Evolutionary conservation across 2,329 filamentous ascomycete genomes (phyloP), one percentile per base, ranked within the genome.

Genomic region (Phialophora chinensis): DNA sequence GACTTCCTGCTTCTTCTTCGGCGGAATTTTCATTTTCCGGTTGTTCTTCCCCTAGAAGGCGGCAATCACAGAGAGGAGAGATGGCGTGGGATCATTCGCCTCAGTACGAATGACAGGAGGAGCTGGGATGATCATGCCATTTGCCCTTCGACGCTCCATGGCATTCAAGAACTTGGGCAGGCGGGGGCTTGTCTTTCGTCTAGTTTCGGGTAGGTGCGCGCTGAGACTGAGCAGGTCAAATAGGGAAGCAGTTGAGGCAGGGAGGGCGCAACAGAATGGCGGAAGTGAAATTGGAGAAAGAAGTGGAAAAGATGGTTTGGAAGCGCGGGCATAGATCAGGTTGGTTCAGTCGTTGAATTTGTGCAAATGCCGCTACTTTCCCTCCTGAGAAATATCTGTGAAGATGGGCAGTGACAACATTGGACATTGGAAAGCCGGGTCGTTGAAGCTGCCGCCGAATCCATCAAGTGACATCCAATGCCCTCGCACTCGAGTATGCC

Each of bases 21-120:
- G 10, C 14, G 11, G 35, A 47, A 7, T 35, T 12, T 27, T 20
- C 23, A 17, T 23, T 2, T 42, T 42, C 14, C 11, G 35, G 17
- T 42, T 8, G 8, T 50, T 50, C 25, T 27, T 25, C n/a, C 8
- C 12, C 20, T 27, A 7, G 47, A 50, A 8, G 7, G 47, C n/a
- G n/a, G 38, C 42, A 31, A 49, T 2, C 42, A 31, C n/a, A 49
- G 12, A 47, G 23, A 6, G 11, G 23, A 59, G 25, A 11, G 25
- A 27, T 29, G 38, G 56, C 25, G 25, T 12, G 4, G 56, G 38
- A 11, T 44, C 44, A 17, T 49, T 59, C 44, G 47, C 56, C n/a
- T 59, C 38, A n/a, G 38, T 49, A 29, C 56, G 56, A 20, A 59
- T 59, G 38, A 42, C 23, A 4, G 38, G 56, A 47, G 23, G 38